Conservation (phyloP, 768 basidiomycete genomes). For the Serpula lacrymans region DNA sequence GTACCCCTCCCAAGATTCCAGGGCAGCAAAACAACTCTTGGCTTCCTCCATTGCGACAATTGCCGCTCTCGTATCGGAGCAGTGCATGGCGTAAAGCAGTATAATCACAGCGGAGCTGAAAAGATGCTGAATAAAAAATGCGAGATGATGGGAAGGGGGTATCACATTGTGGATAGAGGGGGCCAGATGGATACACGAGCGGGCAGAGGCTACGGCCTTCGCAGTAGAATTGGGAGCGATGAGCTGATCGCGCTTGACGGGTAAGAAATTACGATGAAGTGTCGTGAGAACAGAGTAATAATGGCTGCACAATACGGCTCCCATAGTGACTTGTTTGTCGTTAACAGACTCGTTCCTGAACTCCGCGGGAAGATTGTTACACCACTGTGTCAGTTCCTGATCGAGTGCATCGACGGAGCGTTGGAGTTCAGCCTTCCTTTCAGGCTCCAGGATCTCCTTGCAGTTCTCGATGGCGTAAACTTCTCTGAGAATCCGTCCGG, state of each 20-base stretch:
- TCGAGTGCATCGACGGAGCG: slow-evolving; percentile 76
- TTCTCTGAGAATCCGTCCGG: slow-evolving; percentile 74
- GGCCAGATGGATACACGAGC: slow-evolving; percentile 81
- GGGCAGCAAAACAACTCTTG: slow-evolving; percentile 61
- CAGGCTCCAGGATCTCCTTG: slow-evolving; percentile 69
- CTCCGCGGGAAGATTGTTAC: slow-evolving; percentile 66
- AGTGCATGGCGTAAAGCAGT: slow-evolving; percentile 83
- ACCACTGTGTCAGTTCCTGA: slow-evolving; percentile 76
- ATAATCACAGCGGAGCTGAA: slow-evolving; percentile 89
- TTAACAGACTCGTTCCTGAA: slow-evolving; percentile 75
- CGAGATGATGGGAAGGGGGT: slow-evolving; percentile 81
- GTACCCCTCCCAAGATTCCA: slow-evolving; percentile 79
- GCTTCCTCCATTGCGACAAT: slow-evolving; percentile 80
- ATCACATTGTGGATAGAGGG: slow-evolving; percentile 83
- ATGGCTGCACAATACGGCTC: slow-evolving; percentile 81
- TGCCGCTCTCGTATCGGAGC: slow-evolving; percentile 61
- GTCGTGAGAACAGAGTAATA: slow-evolving; percentile 88
- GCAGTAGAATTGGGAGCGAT: slow-evolving; percentile 68
- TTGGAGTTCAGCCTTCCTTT: slow-evolving; percentile 74
- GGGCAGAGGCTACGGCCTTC: slow-evolving; percentile 81
- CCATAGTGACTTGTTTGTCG: slow-evolving; percentile 82
- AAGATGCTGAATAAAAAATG: slow-evolving; percentile 86
- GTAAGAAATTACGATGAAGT: slow-evolving; percentile 84
- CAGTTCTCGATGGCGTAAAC: slow-evolving; percentile 81
- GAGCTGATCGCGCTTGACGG: slow-evolving; percentile 69